A percentile compares a stretch with the other conserved stretches of the same genome.
Conservation (phyloP, 106 monocot species). For the Iris macrosiphon region DNA sequence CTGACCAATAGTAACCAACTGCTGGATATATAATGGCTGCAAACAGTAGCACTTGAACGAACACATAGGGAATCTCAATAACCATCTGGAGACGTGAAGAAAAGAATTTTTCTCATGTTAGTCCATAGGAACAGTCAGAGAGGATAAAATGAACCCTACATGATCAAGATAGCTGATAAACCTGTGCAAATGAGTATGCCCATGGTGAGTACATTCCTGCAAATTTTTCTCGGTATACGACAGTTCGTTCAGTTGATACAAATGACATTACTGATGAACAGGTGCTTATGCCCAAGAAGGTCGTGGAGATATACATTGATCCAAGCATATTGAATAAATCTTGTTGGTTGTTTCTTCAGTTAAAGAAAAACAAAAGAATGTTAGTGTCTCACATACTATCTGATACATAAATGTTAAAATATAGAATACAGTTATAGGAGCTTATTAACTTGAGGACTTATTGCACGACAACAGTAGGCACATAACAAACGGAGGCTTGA, state of each 20-base stretch:
- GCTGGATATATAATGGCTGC: constrained; percentile 45
- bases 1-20: constrained; percentile 45
- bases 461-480: not conserved
- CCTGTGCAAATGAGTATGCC: constrained; percentile 73
- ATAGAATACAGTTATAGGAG: not conserved
- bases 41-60: constrained; percentile 32
- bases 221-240: constrained; percentile 58
- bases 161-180: constrained; percentile 5
- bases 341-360: constrained; percentile 45
- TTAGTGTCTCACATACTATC: not conserved
- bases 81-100: constrained; percentile 37
- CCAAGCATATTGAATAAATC: constrained; percentile 64
- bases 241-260: constrained; percentile 41
- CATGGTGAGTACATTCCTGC: constrained; percentile 77
- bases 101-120: not conserved
- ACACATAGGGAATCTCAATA: constrained; percentile 53
- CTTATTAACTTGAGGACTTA: not conserved
- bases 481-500: too few relatives aligned
- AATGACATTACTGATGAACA: constrained; percentile 32
- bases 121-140: not conserved
- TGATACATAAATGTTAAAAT: not conserved
- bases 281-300: constrained; percentile 36
- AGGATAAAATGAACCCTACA: too few relatives aligned
- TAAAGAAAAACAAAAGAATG: not conserved
- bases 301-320: constrained; percentile 22